Conservation (phyloP, 2,329 filamentous ascomycete genomes). For the Pseudogymnoascus sp. region DNA sequence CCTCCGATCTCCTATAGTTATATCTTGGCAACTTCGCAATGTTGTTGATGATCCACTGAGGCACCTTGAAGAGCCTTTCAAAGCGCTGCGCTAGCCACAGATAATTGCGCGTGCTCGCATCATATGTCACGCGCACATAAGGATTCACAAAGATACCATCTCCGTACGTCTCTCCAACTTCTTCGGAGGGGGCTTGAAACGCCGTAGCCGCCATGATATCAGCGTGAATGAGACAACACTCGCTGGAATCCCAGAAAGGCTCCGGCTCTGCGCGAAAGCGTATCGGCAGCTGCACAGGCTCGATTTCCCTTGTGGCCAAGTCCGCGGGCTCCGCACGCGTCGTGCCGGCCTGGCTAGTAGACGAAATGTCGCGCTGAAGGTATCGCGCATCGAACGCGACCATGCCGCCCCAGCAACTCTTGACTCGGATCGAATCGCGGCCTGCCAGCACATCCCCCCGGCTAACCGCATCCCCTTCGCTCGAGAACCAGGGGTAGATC, state of each 20-base stretch:
- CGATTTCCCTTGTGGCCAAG: conserved; percentile 26
- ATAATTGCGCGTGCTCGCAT: conserved; percentile 48
- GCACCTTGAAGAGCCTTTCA: conserved; percentile 55
- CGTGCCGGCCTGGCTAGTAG: not conserved
- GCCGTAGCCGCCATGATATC: conserved; percentile 30
- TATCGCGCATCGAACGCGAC: conserved; percentile 56
- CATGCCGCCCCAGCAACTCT: conserved; percentile 74
- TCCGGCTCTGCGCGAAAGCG: conserved; percentile 54
- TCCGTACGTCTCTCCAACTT: conserved; percentile 30
- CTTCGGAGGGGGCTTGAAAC: conserved; percentile 31
- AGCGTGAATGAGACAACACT: conserved; percentile 54
- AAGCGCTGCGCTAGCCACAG: conserved; percentile 54
- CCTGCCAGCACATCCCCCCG: conserved; percentile 56
- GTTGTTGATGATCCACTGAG: conserved; percentile 52
- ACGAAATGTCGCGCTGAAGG: conserved; percentile 40
- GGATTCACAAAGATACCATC: conserved; percentile 65
- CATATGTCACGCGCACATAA: conserved; percentile 65
- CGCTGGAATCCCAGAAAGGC: conserved; percentile 55
- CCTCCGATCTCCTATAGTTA: conserved; percentile 55
- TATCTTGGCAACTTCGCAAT: conserved; percentile 49
- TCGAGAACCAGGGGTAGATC: conserved; percentile 61
- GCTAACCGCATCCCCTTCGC: conserved; percentile 44
- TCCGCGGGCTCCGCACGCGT: conserved; percentile 11
- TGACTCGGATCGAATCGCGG: conserved; percentile 59
- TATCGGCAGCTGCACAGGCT: conserved; percentile 31